Conservation (phyloP, 2,329 filamentous ascomycete genomes). For the Pseudonectria foliicola region DNA sequence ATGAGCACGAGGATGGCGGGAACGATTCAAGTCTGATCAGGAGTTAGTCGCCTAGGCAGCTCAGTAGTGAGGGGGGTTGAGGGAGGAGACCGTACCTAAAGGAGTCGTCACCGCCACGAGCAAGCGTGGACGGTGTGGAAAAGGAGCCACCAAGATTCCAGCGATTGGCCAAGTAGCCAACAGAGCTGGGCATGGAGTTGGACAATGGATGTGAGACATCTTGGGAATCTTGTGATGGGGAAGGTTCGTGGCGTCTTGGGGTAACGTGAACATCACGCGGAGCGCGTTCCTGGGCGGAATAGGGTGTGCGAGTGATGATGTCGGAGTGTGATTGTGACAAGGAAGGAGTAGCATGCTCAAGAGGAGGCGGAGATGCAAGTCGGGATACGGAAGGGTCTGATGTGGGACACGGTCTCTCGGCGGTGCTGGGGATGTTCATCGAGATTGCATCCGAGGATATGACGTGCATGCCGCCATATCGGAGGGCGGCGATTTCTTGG, state of each 20-base stretch:
- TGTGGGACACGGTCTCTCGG: slow-evolving; percentile 20
- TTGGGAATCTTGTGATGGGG: slow-evolving; percentile 23
- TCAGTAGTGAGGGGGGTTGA: neutral
- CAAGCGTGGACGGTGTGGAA: slow-evolving; percentile 39
- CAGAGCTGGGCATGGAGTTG: slow-evolving; percentile 36
- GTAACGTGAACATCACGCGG: slow-evolving; percentile 15
- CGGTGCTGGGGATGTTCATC: slow-evolving; percentile 18
- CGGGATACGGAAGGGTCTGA: slow-evolving; percentile 22
- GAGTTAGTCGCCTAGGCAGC: slow-evolving; percentile 4
- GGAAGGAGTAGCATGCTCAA: slow-evolving; percentile 18
- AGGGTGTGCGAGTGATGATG: slow-evolving; percentile 19
- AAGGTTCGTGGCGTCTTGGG: slow-evolving; percentile 19
- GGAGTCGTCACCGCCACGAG: slow-evolving; percentile 34
- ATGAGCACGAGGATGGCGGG: slow-evolving; percentile 34
- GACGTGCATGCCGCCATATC: slow-evolving; percentile 47
- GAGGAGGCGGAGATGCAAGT: slow-evolving; percentile 16
- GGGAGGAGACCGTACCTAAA: slow-evolving; percentile 33
- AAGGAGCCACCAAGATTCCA: slow-evolving; percentile 49
- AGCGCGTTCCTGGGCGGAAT: slow-evolving; percentile 12
- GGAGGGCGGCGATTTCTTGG: slow-evolving; percentile 62
- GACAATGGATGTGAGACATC: slow-evolving; percentile 24
- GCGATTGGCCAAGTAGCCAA: slow-evolving; percentile 48
- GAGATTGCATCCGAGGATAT: slow-evolving; percentile 40
- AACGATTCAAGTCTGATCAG: slow-evolving; percentile 36
- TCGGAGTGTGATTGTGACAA: slow-evolving; percentile 19